Evolutionary conservation across 495 filamentous ascomycete genomes (phyloP), one percentile per base, ranked within the genome.

Genomic region (Penicillium ucsense): DNA sequence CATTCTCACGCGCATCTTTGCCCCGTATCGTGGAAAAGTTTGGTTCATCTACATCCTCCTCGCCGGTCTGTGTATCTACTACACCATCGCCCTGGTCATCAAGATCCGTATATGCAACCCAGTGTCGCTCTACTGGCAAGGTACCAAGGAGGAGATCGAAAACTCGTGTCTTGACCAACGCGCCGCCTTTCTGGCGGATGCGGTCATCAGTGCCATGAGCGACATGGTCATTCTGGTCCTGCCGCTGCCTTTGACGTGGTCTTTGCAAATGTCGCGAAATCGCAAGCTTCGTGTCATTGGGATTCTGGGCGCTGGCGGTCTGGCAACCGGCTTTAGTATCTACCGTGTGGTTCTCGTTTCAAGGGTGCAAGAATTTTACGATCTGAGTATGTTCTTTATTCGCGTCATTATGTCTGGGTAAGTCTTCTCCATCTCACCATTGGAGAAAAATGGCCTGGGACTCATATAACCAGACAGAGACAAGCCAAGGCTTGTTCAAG

Each of bases 1-100:
- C 0, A 72, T 76, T 46, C 54, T 76, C 5, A 65, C 63, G 27
- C 71, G 73, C 35, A 65, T 75, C 50, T 75, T 76, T 64, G 47
- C 62, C 5, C 68, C 71, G 3, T 72, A 66, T 54, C 57, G 55
- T 6, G 52, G 46, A 37, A 70, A 64, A 35, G 59, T 71, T 29
- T 55, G 61, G 36, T 64, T 69, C 51, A 73, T 75, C 45, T 66
- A 71, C 52, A 52, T 63, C 53, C 56, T 73, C 52, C 68, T 76
- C 37, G 70, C 50, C 37, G 56, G 64, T 31, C 59, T 76, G n/a
- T 54, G 64, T 27, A 88, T 20, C 9, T 61, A 61, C 46, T 61
- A 61, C 34, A 38, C 12, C 40, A 38, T 58, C 41, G 58, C 58
- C 27, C 46, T 62, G 11, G 51, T 62, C 45, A 38, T 59, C 40